phyloP scores from a whole-genome alignment of 1,284 basidiomycete species.

The Porogramme epimiltina region DNA sequence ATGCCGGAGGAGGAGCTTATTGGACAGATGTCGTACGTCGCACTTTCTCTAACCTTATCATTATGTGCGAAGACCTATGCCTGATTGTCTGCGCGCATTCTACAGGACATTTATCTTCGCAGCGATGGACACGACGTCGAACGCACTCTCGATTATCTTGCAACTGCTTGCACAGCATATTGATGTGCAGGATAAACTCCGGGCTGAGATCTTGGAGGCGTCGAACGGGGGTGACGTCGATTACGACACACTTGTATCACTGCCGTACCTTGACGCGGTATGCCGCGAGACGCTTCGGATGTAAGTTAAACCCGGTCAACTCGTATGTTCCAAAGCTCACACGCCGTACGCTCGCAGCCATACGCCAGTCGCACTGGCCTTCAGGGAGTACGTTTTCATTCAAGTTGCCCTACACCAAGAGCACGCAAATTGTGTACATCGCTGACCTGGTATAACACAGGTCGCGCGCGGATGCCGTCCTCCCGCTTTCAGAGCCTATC shows the following conservation, averaged over 20 bases:
- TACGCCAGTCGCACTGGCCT: slow-evolving; percentile 5
- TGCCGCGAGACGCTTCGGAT: slow-evolving; percentile 32
- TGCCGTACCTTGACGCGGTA: slow-evolving; percentile 55
- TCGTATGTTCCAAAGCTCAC: not conserved
- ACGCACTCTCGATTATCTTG: slow-evolving; percentile 67
- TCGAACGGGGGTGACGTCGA: slow-evolving; percentile 29
- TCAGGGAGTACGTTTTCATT: slow-evolving; percentile 14
- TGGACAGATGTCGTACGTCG: slow-evolving; percentile 26
- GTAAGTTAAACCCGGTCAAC: slow-evolving; percentile 42
- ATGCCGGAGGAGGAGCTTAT: slow-evolving; percentile 27
- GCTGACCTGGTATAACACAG: not conserved
- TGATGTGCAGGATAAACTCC: slow-evolving; percentile 54
- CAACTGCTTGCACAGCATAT: slow-evolving; percentile 56
- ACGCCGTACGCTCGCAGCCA: slow-evolving; percentile 1
- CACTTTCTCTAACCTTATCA: not conserved
- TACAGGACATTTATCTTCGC: slow-evolving; percentile 49
- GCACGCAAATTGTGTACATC: no score
- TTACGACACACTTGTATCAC: slow-evolving; percentile 13
- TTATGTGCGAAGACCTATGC: not conserved
- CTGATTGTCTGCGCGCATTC: not conserved
- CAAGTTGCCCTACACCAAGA: not conserved
- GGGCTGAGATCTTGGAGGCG: slow-evolving; percentile 40
- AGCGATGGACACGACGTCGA: slow-evolving; percentile 51
- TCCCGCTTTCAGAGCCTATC: slow-evolving; percentile 20
- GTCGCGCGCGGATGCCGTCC: slow-evolving; percentile 8